Conservation (phyloP, 2,329 filamentous ascomycete species). For the Paracoccidioides lutzii region DNA sequence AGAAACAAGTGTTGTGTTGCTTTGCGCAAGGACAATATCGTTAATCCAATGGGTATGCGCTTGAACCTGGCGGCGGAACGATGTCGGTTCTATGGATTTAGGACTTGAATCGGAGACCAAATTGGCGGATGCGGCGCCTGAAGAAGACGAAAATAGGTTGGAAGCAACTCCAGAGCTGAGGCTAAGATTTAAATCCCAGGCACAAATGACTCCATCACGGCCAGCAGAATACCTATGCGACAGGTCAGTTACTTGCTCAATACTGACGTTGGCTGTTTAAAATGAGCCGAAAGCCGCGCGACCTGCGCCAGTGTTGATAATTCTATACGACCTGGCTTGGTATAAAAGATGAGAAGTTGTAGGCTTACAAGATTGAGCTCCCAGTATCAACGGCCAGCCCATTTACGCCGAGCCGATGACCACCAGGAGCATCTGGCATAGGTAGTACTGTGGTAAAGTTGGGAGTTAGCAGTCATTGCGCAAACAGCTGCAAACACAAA, state of each 20-base stretch:
- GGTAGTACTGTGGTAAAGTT: conserved; percentile 46
- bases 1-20: conserved; percentile 68
- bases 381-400: conserved; percentile 75
- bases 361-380: conserved; percentile 69
- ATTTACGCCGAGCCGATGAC: conserved; percentile 89
- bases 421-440: conserved; percentile 60
- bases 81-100: conserved; percentile 30
- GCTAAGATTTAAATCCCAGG: conserved; percentile 78
- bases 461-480: background rate
- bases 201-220: conserved; percentile 87
- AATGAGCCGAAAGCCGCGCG: background rate
- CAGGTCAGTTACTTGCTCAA: background rate
- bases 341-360: background rate
- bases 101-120: conserved; percentile 14
- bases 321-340: no score
- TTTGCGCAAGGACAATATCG: conserved; percentile 69
- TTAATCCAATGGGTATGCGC: conserved; percentile 96
- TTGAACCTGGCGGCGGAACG: conserved; percentile 51
- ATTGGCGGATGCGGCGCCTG: conserved; percentile 10
- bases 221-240: conserved; percentile 74
- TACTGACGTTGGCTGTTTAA: background rate
- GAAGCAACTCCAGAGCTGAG: conserved; percentile 27
- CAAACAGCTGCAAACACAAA: background rate
- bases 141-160: conserved; percentile 25
- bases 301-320: background rate